Percentiles rank a stretch among this genome's conserved stretches.
Conservation (phyloP, 768 basidiomycete genomes). For the Lepiota venenata region DNA sequence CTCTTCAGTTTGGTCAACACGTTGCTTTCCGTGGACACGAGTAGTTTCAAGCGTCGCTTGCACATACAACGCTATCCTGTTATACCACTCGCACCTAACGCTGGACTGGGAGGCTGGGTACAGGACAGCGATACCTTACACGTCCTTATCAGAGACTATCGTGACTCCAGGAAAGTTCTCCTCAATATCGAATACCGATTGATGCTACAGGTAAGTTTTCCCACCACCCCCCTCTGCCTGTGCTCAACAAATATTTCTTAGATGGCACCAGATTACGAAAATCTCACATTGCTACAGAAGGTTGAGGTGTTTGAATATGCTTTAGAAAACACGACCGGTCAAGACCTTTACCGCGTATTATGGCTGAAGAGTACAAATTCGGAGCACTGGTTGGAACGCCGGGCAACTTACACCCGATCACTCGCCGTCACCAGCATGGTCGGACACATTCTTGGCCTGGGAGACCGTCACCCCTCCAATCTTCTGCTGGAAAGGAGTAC, state of each 20-base stretch:
- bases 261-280: conserved; percentile 99
- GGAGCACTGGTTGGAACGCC: conserved; percentile 96
- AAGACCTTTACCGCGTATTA: conserved; percentile 93
- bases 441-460: conserved; percentile 94
- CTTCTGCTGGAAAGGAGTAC: conserved; percentile 86
- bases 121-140: conserved; percentile 94
- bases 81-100: conserved; percentile 93
- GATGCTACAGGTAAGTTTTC: conserved; percentile 83
- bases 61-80: conserved; percentile 93
- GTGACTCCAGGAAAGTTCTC: conserved; percentile 93
- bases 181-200: conserved; percentile 98
- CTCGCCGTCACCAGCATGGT: conserved; percentile 98
- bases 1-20: conserved; percentile 97
- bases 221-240: background rate
- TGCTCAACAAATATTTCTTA: conserved; percentile 26
- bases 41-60: conserved; percentile 93
- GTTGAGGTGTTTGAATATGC: conserved; percentile 99
- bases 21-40: conserved; percentile 85
- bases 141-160: conserved; percentile 92
- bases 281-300: conserved; percentile 90
- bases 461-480: conserved; percentile 98
- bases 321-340: conserved; percentile 96
- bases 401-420: conserved; percentile 93
- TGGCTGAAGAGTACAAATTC: conserved; percentile 97
- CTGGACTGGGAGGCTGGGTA: conserved; percentile 94